Evolutionary conservation across 1,284 basidiomycete species (phyloP).

Genomic region (Somion occarium): DNA sequence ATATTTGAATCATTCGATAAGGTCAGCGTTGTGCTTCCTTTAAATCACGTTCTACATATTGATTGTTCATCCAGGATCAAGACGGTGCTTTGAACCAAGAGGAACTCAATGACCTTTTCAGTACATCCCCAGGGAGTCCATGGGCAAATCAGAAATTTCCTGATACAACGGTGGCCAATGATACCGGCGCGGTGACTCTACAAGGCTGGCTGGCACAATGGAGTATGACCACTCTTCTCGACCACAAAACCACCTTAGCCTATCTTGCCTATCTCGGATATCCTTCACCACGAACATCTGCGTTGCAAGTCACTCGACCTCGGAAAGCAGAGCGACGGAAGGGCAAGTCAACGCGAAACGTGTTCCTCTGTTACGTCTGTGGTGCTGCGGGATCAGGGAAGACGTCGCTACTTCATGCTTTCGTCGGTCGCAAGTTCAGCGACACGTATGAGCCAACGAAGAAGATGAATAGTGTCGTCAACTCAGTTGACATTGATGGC

Average conservation of each 20-base stretch:
- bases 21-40: constrained; percentile 42
- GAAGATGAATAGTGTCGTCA: constrained; percentile 89
- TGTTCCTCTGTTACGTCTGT: constrained; percentile 90
- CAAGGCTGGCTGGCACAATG: constrained; percentile 99
- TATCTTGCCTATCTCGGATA: constrained; percentile 97
- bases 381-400: constrained; percentile 97
- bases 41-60: not conserved
- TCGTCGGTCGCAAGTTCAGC: constrained; percentile 78
- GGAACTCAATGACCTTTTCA: constrained; percentile 90
- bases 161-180: constrained; percentile 87
- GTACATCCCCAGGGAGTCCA: constrained; percentile 92
- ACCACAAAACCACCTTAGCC: constrained; percentile 87
- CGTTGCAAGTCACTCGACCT: constrained; percentile 77
- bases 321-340: constrained; percentile 85
- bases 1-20: constrained; percentile 97
- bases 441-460: constrained; percentile 82
- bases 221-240: constrained; percentile 97
- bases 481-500: constrained; percentile 91
- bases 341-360: constrained; percentile 83
- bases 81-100: constrained; percentile 86
- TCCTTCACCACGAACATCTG: constrained; percentile 72
- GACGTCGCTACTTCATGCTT: constrained; percentile 81
- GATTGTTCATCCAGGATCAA: too few species aligned
- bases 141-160: constrained; percentile 87
- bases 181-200: constrained; percentile 86